A percentile compares a stretch with the other conserved stretches of the same genome.
phyloP scores from a whole-genome alignment of 495 filamentous ascomycete species.

The Friedmanniomyces simplex region DNA sequence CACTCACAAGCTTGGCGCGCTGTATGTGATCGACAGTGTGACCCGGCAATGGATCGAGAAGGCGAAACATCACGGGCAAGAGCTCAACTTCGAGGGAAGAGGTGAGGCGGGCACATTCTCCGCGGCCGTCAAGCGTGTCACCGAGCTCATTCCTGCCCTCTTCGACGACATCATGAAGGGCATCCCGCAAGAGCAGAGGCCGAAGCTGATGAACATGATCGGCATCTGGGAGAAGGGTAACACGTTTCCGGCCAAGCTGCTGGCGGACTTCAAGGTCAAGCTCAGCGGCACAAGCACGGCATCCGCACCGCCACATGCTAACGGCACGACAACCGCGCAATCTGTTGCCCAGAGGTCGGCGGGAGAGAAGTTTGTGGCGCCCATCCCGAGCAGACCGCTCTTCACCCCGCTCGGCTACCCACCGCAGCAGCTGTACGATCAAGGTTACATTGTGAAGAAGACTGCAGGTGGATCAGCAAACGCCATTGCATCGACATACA shows the following conservation, averaged over 20 bases:
- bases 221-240: conserved; percentile 96
- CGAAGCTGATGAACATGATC: conserved; percentile 89
- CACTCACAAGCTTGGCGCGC: conserved; percentile 94
- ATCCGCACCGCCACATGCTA: conserved; percentile 6
- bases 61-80: conserved; percentile 75
- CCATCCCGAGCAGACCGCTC: conserved; percentile 9
- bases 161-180: conserved; percentile 91
- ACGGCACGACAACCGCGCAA: not conserved
- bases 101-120: conserved; percentile 81
- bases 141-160: conserved; percentile 78
- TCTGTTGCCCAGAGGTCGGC: not conserved
- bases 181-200: conserved; percentile 95
- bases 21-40: conserved; percentile 99
- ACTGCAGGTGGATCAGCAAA: not conserved
- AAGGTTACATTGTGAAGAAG: conserved; percentile 11
- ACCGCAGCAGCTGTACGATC: conserved; percentile 15
- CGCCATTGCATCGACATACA: not conserved
- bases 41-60: conserved; percentile 96
- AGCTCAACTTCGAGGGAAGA: conserved; percentile 46
- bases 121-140: conserved; percentile 93
- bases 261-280: conserved; percentile 78
- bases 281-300: conserved; percentile 1
- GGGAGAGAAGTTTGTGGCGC: conserved; percentile 15
- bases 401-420: conserved; percentile 15
- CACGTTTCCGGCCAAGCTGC: conserved; percentile 76